Evolutionary conservation across 2,329 filamentous ascomycete species (phyloP).

Genomic region (Fonsecaea monophora): DNA sequence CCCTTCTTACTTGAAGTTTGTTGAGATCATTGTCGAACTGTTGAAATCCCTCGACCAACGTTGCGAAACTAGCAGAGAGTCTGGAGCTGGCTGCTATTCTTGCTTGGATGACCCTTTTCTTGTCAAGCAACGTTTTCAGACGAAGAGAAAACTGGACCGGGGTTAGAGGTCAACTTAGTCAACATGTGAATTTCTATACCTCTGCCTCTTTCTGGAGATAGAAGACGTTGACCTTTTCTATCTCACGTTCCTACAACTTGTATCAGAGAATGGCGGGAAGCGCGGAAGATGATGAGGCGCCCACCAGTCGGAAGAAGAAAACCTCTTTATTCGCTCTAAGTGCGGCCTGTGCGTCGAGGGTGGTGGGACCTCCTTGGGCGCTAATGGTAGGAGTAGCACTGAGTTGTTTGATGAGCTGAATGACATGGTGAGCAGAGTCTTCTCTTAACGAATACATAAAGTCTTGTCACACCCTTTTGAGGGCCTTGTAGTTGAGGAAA

Average conservation of each 20-base stretch:
- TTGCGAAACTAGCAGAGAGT: conserved; percentile 90
- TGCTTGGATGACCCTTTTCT: conserved; percentile 89
- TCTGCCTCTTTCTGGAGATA: conserved; percentile 98
- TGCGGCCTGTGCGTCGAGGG: conserved; percentile 54
- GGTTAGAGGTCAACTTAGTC: not conserved
- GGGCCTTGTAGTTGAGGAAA: conserved; percentile 98
- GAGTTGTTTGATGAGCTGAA: conserved; percentile 95
- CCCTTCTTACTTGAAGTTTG: conserved; percentile 72
- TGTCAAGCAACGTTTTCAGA: conserved; percentile 88
- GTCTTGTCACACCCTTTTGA: conserved; percentile 80
- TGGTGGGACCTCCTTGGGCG: conserved; percentile 69
- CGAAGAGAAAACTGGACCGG: conserved; percentile 80
- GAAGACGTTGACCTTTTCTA: conserved; percentile 98
- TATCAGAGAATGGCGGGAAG: conserved; percentile 7
- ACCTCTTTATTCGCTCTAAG: conserved; percentile 97
- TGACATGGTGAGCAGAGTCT: conserved; percentile 38
- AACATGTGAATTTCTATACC: conserved; percentile 59
- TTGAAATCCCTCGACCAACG: conserved; percentile 93
- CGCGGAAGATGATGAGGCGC: conserved; percentile 1
- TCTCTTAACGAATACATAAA: conserved; percentile 17
- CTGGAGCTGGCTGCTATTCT: conserved; percentile 78
- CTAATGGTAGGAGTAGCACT: conserved; percentile 86
- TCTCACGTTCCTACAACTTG: conserved; percentile 78
- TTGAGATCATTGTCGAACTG: conserved; percentile 96
- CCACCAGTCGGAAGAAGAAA: conserved; percentile 96